Evolutionary conservation across 495 filamentous ascomycete genomes (phyloP).

Genomic region (Astrothelium subdiscretum): DNA sequence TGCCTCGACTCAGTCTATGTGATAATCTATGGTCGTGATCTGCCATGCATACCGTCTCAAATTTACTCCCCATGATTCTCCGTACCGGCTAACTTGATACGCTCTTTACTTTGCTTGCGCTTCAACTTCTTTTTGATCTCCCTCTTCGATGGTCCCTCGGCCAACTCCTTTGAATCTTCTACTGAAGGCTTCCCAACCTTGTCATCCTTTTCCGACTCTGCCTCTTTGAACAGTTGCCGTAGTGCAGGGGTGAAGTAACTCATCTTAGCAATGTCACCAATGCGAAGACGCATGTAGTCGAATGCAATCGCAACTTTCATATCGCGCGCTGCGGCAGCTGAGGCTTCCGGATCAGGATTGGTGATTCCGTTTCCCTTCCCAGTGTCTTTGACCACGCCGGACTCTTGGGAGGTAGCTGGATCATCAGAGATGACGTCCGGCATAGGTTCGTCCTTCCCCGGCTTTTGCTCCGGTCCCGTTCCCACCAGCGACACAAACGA

Average conservation of each 20-base stretch:
- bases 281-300: slow-evolving; percentile 75
- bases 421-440: not conserved
- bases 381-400: not conserved
- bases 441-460: not conserved
- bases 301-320: slow-evolving; percentile 68
- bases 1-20: not conserved
- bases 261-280: slow-evolving; percentile 70
- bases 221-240: slow-evolving; percentile 49
- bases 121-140: slow-evolving; percentile 14
- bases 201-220: slow-evolving; percentile 12
- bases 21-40: not conserved
- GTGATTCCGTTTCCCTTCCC: not conserved
- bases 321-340: slow-evolving; percentile 10
- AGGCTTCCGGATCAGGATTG: not conserved
- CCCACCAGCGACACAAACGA: not conserved
- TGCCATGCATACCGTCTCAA: not conserved
- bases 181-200: slow-evolving; percentile 9
- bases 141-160: not conserved
- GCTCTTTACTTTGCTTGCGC: slow-evolving; percentile 5
- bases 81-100: not conserved
- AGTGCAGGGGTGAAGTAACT: slow-evolving; percentile 62
- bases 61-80: not conserved
- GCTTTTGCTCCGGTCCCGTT: not conserved
- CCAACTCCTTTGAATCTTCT: slow-evolving; percentile 7
- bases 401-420: not conserved